These are phyloP conservation scores for Pythium biforme DNA, from an alignment of 352 stramenopile species.

Conservation along the genomic window DNA sequence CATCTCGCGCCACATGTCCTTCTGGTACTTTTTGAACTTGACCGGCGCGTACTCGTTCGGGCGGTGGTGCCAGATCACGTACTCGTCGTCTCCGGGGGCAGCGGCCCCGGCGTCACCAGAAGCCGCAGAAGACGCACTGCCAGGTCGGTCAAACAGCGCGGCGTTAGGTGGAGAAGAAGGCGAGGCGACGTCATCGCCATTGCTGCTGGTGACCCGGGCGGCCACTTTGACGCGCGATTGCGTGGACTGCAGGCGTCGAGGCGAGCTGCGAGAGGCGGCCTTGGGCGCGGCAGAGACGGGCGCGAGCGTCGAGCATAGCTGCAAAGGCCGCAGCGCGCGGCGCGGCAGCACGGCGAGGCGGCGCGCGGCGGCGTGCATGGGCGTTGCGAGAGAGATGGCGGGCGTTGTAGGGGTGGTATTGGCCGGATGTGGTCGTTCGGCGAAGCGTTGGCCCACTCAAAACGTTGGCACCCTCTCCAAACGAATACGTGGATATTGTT, in stretches of 20 bases:
- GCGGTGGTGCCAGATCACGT: slow-evolving; percentile 9
- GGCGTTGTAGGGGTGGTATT: neutral
- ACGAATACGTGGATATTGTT: neutral
- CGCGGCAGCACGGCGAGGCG: slow-evolving; percentile 7
- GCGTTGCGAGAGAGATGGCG: neutral
- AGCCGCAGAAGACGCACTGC: too few species aligned
- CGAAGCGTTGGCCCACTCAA: slow-evolving; percentile 23
- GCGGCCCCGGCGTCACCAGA: neutral
- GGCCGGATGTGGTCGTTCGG: neutral
- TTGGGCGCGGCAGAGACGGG: neutral
- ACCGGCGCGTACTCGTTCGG: slow-evolving; percentile 21
- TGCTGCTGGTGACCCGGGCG: neutral
- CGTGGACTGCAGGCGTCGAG: slow-evolving; percentile 18
- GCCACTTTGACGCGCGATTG: slow-evolving; percentile 2
- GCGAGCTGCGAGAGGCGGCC: slow-evolving; percentile 1
- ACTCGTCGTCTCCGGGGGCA: slow-evolving; percentile 18
- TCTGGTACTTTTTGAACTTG: slow-evolving; percentile 28
- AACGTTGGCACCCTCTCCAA: neutral
- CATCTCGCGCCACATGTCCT: slow-evolving; percentile 40
- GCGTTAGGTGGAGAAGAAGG: slow-evolving; percentile 10
- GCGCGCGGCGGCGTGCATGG: slow-evolving; percentile 9
- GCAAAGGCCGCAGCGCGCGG: slow-evolving; percentile 3
- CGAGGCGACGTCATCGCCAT: neutral
- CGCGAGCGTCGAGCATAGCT: neutral
- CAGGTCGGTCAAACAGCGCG: slow-evolving; percentile 15